Evolutionary conservation across 2,329 filamentous ascomycete species (phyloP), one percentile per base, ranked within the genome.

Genomic region (Dactylonectria estremocensis): DNA sequence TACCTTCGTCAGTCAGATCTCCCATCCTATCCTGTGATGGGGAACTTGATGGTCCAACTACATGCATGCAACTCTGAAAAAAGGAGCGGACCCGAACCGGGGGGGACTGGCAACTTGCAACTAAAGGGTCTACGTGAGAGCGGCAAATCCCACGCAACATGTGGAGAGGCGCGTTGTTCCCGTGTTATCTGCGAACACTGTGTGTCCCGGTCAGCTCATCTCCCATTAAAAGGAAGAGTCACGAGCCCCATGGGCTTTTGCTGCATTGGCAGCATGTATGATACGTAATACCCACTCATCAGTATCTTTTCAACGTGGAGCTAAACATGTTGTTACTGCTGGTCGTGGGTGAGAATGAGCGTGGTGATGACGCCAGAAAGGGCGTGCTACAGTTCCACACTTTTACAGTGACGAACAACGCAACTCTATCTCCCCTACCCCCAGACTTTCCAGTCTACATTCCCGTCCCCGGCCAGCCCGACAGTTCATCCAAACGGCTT

Each of bases 141-240:
- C 52, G 18, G 20, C 55, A 37, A 60, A 65, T 64, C 22, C 33
- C 61, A 64, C 55, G 20, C 56, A 22, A 52, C 14, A 52, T 71
- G 61, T 71, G 69, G 73, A 54, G 54, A 54, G 33, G 20, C 2
- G 1, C 28, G 35, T 63, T 74, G 60, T 75, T 75, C 64, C 73
- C 73, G 68, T 74, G 49, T 72, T 73, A 75, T 75, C 50, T 71
- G 62, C 73, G 73, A n/a, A 28, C 13, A 45, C 20, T 50, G 56
- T 45, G 37, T 28, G 24, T 28, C 55, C 49, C 50, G 54, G 55
- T 55, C 52, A 61, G 56, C 60, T 56, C 61, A 56, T 67, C 53
- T 62, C 28, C n/a, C 35, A 31, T 43, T 43, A 43, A 14, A 28
- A 57, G 43, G 33, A 53, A 45, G 24, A 28, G 28, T 43, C 40